Evolutionary conservation across 2,329 filamentous ascomycete species (phyloP).

Genomic region (Dendryphion nanum): DNA sequence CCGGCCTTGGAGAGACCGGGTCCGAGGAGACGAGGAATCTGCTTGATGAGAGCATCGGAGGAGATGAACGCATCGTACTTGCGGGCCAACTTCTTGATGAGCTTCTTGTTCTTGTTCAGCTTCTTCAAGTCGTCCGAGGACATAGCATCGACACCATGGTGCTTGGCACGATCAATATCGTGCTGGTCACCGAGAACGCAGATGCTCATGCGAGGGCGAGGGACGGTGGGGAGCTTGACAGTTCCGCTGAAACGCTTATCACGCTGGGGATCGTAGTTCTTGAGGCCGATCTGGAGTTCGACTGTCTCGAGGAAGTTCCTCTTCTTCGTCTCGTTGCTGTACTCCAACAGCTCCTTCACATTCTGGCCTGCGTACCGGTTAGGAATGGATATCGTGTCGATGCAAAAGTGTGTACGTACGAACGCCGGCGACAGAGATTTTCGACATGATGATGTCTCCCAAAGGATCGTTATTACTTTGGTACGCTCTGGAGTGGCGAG

Average conservation of each 20-base stretch:
- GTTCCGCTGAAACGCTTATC: constrained; percentile 99
- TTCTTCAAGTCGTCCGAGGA: constrained; percentile 99
- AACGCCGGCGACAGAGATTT: constrained; percentile 91
- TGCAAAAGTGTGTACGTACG: constrained; percentile 67
- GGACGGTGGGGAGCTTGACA: constrained; percentile 89
- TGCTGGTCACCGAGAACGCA: constrained; percentile 89
- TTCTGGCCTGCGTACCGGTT: not conserved
- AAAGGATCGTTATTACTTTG: constrained; percentile 43
- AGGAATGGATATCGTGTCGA: not conserved
- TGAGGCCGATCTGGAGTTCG: constrained; percentile 59
- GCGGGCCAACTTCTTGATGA: constrained; percentile 99
- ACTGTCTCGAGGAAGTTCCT: constrained; percentile 96
- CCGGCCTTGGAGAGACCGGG: constrained; percentile 67
- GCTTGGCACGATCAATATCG: constrained; percentile 99
- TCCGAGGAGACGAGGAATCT: constrained; percentile 99
- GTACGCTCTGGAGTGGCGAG: no score
- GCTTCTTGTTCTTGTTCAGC: constrained; percentile 99
- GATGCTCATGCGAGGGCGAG: constrained; percentile 59
- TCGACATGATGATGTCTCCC: constrained; percentile 69
- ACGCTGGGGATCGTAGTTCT: constrained; percentile 79
- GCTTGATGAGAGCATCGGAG: constrained; percentile 97
- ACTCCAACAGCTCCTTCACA: constrained; percentile 75
- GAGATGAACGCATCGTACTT: constrained; percentile 99
- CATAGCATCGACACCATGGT: constrained; percentile 98
- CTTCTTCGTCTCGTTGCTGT: constrained; percentile 96